These are phyloP conservation scores for Lepidopterella palustris DNA, from an alignment of 495 filamentous ascomycete genomes.

Conservation along the genomic window DNA sequence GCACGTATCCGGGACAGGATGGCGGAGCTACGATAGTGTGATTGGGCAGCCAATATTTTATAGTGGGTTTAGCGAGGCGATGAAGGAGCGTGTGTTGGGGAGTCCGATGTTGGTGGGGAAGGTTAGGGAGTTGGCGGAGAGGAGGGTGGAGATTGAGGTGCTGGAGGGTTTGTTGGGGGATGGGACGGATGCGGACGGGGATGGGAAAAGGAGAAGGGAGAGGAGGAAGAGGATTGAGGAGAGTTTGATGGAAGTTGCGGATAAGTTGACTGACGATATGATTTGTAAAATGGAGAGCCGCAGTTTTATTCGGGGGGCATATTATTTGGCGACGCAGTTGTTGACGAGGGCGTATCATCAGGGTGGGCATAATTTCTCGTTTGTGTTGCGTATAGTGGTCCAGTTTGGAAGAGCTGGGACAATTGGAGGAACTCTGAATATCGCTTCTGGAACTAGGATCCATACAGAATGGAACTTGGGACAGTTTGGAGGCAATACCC, in stretches of 20 bases:
- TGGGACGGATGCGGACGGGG: constrained; percentile 19
- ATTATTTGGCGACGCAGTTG: constrained; percentile 82
- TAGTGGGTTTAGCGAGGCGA: constrained; percentile 80
- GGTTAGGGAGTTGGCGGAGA: constrained; percentile 68
- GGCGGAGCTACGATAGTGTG: constrained; percentile 85
- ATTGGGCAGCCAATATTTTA: constrained; percentile 94
- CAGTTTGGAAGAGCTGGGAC: background rate
- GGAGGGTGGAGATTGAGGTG: constrained; percentile 66
- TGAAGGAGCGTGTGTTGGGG: constrained; percentile 69
- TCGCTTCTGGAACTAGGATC: background rate
- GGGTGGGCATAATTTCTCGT: constrained; percentile 47
- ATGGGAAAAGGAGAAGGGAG: constrained; percentile 42
- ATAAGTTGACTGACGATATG: constrained; percentile 85
- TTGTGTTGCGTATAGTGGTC: no score
- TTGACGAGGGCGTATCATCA: constrained; percentile 91
- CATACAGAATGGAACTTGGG: no score
- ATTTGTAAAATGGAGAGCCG: constrained; percentile 99
- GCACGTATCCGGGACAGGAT: constrained; percentile 83
- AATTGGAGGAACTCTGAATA: background rate
- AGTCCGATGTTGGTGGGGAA: constrained; percentile 66
- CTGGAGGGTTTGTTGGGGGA: constrained; percentile 60
- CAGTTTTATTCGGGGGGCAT: constrained; percentile 81
- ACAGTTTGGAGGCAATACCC: no score
- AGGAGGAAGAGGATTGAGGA: constrained; percentile 56
- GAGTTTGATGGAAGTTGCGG: constrained; percentile 66